Conservation (phyloP, 768 basidiomycete genomes). For the Leccinum disarticulatum region DNA sequence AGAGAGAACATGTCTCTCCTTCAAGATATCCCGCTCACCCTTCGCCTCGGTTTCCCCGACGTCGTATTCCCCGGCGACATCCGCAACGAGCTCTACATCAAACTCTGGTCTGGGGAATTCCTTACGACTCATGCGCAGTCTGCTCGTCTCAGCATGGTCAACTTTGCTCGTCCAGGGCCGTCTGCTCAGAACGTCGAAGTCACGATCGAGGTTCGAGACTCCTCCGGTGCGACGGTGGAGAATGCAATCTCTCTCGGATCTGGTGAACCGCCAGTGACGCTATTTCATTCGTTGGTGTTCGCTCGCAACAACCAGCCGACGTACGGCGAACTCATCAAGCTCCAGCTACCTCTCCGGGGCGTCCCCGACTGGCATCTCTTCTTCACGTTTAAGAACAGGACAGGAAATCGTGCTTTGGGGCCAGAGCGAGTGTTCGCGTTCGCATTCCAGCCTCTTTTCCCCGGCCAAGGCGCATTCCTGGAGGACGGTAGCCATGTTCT, state of each 20-base stretch:
- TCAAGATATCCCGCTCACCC: conserved; percentile 76
- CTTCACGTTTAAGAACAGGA: conserved; percentile 87
- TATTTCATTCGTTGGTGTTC: conserved; percentile 91
- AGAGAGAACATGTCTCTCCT: conserved; percentile 83
- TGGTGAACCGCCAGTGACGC: conserved; percentile 76
- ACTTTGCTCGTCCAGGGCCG: conserved; percentile 59
- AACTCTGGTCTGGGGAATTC: conserved; percentile 94
- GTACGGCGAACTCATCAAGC: conserved; percentile 90
- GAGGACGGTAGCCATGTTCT: conserved; percentile 89
- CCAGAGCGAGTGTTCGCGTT: conserved; percentile 86
- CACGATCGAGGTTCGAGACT: conserved; percentile 80
- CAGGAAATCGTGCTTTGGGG: conserved; percentile 46
- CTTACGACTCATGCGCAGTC: conserved; percentile 50
- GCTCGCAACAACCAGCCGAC: conserved; percentile 85
- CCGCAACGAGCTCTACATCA: conserved; percentile 96
- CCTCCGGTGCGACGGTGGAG: conserved; percentile 66
- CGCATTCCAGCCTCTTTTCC: conserved; percentile 86
- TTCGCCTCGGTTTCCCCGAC: conserved; percentile 92
- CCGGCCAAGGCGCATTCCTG: conserved; percentile 71
- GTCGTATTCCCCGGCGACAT: conserved; percentile 90
- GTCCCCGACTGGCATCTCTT: conserved; percentile 87
- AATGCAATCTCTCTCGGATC: conserved; percentile 78
- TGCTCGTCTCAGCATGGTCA: conserved; percentile 56
- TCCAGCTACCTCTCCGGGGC: conserved; percentile 67
- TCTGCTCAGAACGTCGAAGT: conserved; percentile 72